Evolutionary conservation across 352 stramenopile species (phyloP), one percentile per base, ranked within the genome.

Genomic region (Phytophthora cajani): DNA sequence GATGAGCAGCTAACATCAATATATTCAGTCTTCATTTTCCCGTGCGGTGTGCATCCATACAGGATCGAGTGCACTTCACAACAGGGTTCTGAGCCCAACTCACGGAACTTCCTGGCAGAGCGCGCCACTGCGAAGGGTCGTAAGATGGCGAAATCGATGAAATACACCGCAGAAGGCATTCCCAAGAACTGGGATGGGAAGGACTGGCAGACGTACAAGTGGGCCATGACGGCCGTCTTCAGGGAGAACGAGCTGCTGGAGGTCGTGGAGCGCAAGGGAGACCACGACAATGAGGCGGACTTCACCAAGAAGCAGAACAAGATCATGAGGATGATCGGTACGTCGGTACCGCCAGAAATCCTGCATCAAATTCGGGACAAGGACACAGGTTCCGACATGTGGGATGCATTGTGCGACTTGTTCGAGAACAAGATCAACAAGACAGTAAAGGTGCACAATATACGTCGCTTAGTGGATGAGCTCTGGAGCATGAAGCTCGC

Each of bases 1-100:
- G 32, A 36, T 36, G 32, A 36, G 32, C 32, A 36, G 32, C 32
- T 36, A 36, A 36, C 32, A 36, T 46, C 38, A 46, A 19, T 19
- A n/a, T n/a, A 46, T n/a, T 46, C 16, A 46, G 38, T 46, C 38
- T 46, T 46, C 38, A 46, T 46, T 46, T 46, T 46, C 38, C 38
- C 12, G 11, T n/a, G 16, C 11, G 38, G 12, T n/a, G 16, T 46
- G 38, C 16, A 19, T 6, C 38, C 11, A n/a, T 46, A n/a, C 38
- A n/a, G 38, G 38, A 46, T n/a, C 38, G 4, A n/a, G 38, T 46
- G 38, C 16, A 46, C 3, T 16, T 46, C 16, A 16, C 38, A 19
- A 46, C 16, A 46, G 38, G 38, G 38, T 46, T 8, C 11, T 46
- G 38, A 46, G 38, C 38, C 38, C 38, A 46, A 46, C 38, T 16